Evolutionary conservation across 371 early-diverging fungal species (phyloP).

Genomic region (Mortierella sp.): DNA sequence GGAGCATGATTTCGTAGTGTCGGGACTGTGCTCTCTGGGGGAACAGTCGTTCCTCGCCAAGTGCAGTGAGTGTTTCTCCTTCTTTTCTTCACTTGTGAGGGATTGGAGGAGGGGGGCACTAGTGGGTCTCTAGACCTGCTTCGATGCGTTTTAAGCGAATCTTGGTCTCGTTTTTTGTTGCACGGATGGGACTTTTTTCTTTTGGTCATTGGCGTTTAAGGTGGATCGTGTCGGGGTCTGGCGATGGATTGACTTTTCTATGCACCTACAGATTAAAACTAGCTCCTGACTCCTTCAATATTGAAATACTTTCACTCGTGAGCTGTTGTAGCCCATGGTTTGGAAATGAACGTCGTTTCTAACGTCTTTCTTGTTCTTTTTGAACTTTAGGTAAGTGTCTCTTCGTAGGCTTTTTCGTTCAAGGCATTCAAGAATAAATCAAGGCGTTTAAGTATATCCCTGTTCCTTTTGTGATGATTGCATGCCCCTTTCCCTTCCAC

Average conservation of each 20-base stretch:
- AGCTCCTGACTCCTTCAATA: constrained; percentile 53
- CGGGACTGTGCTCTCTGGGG: constrained; percentile 53
- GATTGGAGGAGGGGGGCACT: background rate
- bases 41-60: constrained; percentile 56
- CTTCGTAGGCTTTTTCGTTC: constrained; percentile 14
- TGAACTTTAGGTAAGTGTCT: constrained; percentile 37
- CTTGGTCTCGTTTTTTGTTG: constrained; percentile 20
- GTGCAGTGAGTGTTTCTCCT: constrained; percentile 28
- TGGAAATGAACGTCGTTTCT: constrained; percentile 1
- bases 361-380: background rate
- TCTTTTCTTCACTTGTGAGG: background rate
- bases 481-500: background rate
- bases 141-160: constrained; percentile 22
- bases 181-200: background rate
- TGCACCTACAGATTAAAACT: constrained; percentile 53
- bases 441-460: background rate
- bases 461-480: background rate
- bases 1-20: constrained; percentile 22
- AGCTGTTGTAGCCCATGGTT: background rate
- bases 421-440: background rate
- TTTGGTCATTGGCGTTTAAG: background rate
- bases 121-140: constrained; percentile 45
- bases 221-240: constrained; percentile 16
- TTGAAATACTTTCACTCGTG: background rate
- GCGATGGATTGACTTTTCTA: constrained; percentile 40